Base-by-base conservation (phyloP, 179 eudicot genomes). In the Camellia oleifera region DNA sequence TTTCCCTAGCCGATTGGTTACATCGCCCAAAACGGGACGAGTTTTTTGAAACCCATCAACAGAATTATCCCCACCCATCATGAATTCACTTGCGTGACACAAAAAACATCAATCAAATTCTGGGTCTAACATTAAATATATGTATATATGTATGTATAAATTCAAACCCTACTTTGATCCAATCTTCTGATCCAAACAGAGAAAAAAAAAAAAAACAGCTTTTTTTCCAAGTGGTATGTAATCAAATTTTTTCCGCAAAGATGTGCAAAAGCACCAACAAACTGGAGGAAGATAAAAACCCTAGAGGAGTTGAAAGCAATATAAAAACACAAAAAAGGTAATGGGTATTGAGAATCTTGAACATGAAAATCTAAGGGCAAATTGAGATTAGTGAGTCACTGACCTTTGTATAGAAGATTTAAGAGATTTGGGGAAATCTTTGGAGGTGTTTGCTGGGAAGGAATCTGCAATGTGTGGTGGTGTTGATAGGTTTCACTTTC, bases 1-100 rank as follows among this genome's bases (percentile, higher is more conserved):
- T 80, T 90, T 90, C 7, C 85, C 90, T 44, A 79, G 44, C 63
- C 81, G 88, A 84, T 92, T 94, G 1, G 93, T 90, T 32, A 94
- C 79, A 79, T 92, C 91, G 0, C 90, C 94, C n/a, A 94, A 77
- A 11, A 67, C 88, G 2, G 82, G 76, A 70, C 93, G 87, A 9
- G 66, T 62, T 69, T 74, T 75, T 5, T 13, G 78, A 75, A 80
- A 26, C 72, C 83, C 86, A 23, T 79, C 87, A 52, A 87, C 83
- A 82, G 86, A 72, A 77, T 83, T 89, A 63, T 77, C 85, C 60
- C 82, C 88, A 53, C 82, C 84, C 98, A 91, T 92, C 20, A 20
- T 78, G 62, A 72, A 68, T 56, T 66, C 58, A 75, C 48, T 62
- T 56, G 69, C 17, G 7, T 57, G 18, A 57, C 10, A 4, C 45